A percentile compares a stretch with the other conserved stretches of the same genome.
phyloP scores from a whole-genome alignment of 192 early-diverging fungal species.

The Backusella psychrophila region DNA sequence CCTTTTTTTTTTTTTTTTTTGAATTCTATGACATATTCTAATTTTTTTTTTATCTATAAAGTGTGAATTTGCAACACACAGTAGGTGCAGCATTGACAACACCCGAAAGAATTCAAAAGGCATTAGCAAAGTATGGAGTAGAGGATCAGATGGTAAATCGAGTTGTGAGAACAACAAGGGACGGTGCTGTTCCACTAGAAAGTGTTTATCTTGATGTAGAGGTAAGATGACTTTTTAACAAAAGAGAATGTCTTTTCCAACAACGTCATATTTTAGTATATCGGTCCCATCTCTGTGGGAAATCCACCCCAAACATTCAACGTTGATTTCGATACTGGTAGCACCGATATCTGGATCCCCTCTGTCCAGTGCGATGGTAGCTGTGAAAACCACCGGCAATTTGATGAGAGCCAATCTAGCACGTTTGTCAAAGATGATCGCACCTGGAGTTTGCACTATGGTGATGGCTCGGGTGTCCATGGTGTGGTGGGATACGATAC shows the following conservation, averaged over 20 bases:
- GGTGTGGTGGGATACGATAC: constrained; percentile 44
- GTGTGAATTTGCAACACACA: background rate
- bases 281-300: constrained; percentile 59
- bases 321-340: constrained; percentile 73
- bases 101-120: constrained; percentile 12
- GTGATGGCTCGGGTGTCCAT: constrained; percentile 41
- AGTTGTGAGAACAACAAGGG: background rate
- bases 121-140: constrained; percentile 20
- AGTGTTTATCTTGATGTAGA: constrained; percentile 26
- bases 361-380: constrained; percentile 25
- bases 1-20: background rate
- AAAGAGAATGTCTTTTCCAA: no score
- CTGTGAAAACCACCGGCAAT: constrained; percentile 24
- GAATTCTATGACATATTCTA: background rate
- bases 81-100: constrained; percentile 7
- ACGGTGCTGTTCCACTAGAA: constrained; percentile 6
- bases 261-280: constrained; percentile 28
- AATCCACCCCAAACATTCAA: constrained; percentile 65
- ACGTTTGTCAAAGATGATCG: constrained; percentile 19
- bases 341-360: constrained; percentile 67
- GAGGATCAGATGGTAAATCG: background rate
- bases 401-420: constrained; percentile 24
- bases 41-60: background rate
- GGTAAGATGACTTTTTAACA: background rate
- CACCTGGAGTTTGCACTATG: constrained; percentile 42